Evolutionary conservation across 306 rosid species (phyloP).

Genomic region (Prunus davidiana): DNA sequence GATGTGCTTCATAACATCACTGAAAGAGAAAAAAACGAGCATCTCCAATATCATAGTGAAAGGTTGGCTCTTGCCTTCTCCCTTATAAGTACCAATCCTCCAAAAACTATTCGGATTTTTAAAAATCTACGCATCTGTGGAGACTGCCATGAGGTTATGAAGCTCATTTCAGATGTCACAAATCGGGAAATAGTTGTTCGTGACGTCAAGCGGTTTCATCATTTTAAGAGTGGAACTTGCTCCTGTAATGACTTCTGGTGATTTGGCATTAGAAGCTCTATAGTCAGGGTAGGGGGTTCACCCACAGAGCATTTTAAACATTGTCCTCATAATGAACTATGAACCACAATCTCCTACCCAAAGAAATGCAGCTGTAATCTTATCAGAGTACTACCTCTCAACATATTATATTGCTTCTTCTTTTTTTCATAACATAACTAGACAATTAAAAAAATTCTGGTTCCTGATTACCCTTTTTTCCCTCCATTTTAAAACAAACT

Average conservation of each 20-base stretch:
- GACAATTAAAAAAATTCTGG: not conserved
- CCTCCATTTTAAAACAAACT: not conserved
- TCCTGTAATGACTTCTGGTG: conserved; percentile 34
- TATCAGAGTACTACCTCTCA: not conserved
- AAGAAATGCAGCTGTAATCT: not conserved
- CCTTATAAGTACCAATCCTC: conserved; percentile 12
- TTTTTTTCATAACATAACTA: not conserved
- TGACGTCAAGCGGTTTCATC: conserved; percentile 30
- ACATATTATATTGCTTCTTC: not conserved
- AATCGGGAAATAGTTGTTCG: conserved; percentile 33
- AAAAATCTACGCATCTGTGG: conserved; percentile 38
- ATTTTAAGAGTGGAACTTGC: conserved; percentile 33
- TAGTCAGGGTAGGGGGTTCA: not conserved
- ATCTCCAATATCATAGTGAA: conserved; percentile 36
- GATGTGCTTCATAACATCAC: conserved; percentile 27
- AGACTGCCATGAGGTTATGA: conserved; percentile 36
- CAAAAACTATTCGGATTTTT: conserved; percentile 23
- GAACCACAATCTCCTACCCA: not conserved
- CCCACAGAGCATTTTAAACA: not conserved
- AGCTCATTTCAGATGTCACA: conserved; percentile 23
- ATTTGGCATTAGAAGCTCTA: conserved; percentile 6
- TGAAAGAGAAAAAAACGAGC: conserved; percentile 25
- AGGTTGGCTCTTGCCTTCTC: conserved; percentile 38
- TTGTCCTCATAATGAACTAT: not conserved
- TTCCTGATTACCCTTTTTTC: not conserved